Conservation (phyloP, 352 stramenopile species). For the Globisporangium recalcitrans region DNA sequence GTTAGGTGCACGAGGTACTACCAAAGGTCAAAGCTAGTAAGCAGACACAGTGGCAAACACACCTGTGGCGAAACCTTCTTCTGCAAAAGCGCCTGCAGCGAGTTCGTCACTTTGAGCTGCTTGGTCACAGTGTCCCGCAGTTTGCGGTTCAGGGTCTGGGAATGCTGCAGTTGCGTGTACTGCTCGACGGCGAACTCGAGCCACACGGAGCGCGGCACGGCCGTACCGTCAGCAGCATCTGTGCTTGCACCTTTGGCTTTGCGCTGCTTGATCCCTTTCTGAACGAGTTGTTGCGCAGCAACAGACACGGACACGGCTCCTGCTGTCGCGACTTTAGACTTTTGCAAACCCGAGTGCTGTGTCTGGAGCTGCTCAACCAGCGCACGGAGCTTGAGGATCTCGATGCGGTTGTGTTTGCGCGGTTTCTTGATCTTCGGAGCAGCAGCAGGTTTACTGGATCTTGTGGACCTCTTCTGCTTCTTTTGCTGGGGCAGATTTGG, state of each 20-base stretch:
- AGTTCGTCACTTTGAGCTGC: conserved; percentile 39
- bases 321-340: neutral
- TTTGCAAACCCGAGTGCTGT: neutral
- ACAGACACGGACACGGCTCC: neutral
- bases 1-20: too few relatives aligned
- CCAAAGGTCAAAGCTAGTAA: neutral
- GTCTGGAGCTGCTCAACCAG: conserved; percentile 8
- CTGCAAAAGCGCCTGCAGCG: conserved; percentile 16
- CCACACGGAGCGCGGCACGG: conserved; percentile 25
- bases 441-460: neutral
- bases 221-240: too few relatives aligned
- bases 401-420: conserved; percentile 13
- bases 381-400: conserved; percentile 14
- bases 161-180: conserved; percentile 33
- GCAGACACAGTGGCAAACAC: neutral
- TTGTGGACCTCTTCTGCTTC: neutral
- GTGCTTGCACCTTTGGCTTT: neutral
- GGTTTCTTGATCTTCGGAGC: neutral
- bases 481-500: neutral
- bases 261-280: neutral
- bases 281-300: neutral
- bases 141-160: conserved; percentile 35
- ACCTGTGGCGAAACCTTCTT: neutral
- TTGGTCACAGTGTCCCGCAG: conserved; percentile 33
- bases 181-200: conserved; percentile 35